Evolutionary conservation across 176 grass and related monocot species (phyloP), one percentile per base, ranked within the genome.

Genomic region (Areca catechu): DNA sequence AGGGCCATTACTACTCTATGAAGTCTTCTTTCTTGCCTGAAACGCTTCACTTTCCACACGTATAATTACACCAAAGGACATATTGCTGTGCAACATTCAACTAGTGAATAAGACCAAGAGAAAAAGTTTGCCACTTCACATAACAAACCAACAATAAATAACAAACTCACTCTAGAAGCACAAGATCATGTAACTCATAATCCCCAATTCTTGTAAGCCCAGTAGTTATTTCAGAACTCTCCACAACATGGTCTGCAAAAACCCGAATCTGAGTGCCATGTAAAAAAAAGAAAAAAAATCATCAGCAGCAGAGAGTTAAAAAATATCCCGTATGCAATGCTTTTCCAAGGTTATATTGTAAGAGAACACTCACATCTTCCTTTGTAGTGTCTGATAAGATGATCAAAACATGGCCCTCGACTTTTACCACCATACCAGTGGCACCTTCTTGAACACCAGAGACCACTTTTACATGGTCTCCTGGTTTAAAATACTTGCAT

Each of bases 401-500:
- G 9, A 85, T 93, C 71, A 98, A 62, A 60, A 98, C 79, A 76
- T 93, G 88, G 20, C 81, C 81, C 60, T 93, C 84, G 34, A 98
- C 94, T 76, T 93, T 93, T 61, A 98, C 84, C 77, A 98, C 88
- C 88, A 98, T 98, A 69, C 94, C 88, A 53, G 88, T 93, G 30
- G 88, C 81, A 48, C 94, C 94, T 69, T 85, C 94, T 72, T 89
- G 81, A 72, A 85, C 81, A 69, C 94, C 88, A 50, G 88, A 98
- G 19, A 98, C 82, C 25, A 98, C 88, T 82, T 98, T 89, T 22
- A 98, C 94, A 86, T 98, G 94, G 56, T 92, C 88, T 61, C 94
- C 94, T 53, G 81, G 78, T 74, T 93, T 98, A 66, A 98, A 98
- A 79, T 83, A 89, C 59, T 98, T 98, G 74, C 88, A 89, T 17